Conservation (phyloP, 176 grass and related monocot genomes). For the Areca catechu region DNA sequence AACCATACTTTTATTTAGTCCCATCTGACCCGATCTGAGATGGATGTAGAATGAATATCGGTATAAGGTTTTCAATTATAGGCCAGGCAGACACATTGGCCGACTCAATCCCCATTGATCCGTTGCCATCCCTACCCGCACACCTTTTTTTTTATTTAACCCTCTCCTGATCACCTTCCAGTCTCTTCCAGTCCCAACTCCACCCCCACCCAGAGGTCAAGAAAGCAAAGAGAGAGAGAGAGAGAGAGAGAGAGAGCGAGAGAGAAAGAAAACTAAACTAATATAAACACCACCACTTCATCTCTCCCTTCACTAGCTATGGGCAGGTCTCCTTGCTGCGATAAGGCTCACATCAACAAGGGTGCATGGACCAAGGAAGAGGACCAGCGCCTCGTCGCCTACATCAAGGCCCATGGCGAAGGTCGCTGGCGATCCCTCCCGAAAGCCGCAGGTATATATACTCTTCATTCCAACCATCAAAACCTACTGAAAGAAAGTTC, state of each 20-base stretch:
- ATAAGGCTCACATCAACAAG: slow-evolving; percentile 94
- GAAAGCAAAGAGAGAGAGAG: too few relatives aligned
- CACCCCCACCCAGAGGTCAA: too few relatives aligned
- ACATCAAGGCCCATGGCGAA: slow-evolving; percentile 81
- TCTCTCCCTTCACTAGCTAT: slow-evolving; percentile 12
- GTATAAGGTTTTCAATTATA: too few relatives aligned
- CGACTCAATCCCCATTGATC: background rate
- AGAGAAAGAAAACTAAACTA: background rate
- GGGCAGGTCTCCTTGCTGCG: slow-evolving; percentile 94
- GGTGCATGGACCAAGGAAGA: slow-evolving; percentile 93
- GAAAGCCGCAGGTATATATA: slow-evolving; percentile 51
- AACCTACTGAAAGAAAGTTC: background rate
- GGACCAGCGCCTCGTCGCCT: slow-evolving; percentile 59
- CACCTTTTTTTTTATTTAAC: too few relatives aligned
- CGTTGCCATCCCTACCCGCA: too few relatives aligned
- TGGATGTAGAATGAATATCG: too few relatives aligned
- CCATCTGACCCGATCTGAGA: too few relatives aligned
- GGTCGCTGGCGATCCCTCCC: slow-evolving; percentile 85
- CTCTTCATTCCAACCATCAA: background rate
- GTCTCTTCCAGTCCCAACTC: too few relatives aligned
- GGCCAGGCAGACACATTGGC: background rate
- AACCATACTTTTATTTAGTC: too few relatives aligned
- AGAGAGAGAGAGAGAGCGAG: background rate
- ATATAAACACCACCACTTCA: background rate
- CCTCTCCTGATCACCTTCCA: too few relatives aligned